Evolutionary conservation across 495 filamentous ascomycete genomes (phyloP), one percentile per base, ranked within the genome.

Genomic region (Penicillium paradoxum): DNA sequence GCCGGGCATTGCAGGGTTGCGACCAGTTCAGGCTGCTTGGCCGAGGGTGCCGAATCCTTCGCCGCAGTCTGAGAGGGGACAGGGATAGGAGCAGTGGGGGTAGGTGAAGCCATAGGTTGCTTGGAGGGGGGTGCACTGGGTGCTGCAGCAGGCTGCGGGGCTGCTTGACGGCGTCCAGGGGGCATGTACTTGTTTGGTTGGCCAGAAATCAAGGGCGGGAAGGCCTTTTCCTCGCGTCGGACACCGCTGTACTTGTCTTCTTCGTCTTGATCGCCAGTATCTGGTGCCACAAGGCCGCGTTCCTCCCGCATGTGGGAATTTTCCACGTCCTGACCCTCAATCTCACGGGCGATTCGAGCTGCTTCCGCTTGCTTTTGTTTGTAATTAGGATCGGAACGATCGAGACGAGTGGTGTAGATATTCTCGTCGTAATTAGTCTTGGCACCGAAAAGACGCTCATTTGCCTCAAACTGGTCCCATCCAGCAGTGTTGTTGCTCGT

Each of bases 191-290:
- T 90, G 68, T 88, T 90, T 47, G 84, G 68, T 55, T 80, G 75
- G 9, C 77, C 73, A 57, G 79, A 76, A 21, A 81, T 63, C 36
- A 91, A 72, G 8, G 87, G 81, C n/a, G 85, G 82, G 61, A 88
- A 88, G 19, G 82, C 78, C 58, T 70, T 67, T 27, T 81, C 79
- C 43, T 84, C 80, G 45, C 93, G 84, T 34, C 82, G 86, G 17
- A 99, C 93, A 63, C 91, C 91, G 66, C 91, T 96, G 67, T 96
- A 97, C 64, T 93, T 97, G 54, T 91, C 90, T 68, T 92, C 88
- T 66, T 92, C 88, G 63, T 99, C 93, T 67, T 95, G 88, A 42
- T 86, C 77, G 18, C 79, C 84, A 53, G 81, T 79, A 54, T 89
- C 85, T 9, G 70, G 72, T 48, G 79, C 75, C 22, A 79, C 78